A percentile compares a stretch with the other conserved stretches of the same genome.
These are phyloP conservation scores for Acanthamoeba culbertsoni DNA, from an alignment of 208 protist species.

Conservation along the genomic window DNA sequence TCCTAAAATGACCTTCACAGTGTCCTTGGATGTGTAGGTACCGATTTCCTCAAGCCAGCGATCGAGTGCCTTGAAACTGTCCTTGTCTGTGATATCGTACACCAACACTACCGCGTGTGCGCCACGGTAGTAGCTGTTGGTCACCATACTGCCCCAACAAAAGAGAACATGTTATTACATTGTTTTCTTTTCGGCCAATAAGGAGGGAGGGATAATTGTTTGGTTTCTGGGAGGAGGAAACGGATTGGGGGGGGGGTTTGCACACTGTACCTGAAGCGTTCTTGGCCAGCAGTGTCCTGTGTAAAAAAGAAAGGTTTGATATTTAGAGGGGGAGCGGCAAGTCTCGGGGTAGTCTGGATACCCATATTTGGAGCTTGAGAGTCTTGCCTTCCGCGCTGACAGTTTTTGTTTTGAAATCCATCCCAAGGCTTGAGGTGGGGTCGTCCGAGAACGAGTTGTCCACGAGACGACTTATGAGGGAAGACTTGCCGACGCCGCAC, in stretches of 20 bases:
- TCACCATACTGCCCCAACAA: not conserved
- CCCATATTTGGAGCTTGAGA: constrained; percentile 96
- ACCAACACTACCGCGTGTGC: not conserved
- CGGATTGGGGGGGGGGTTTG: too few species aligned
- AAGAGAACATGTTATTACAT: not conserved
- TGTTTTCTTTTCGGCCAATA: not conserved
- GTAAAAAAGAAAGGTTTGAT: not conserved
- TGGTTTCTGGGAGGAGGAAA: not conserved
- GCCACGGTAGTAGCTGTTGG: not conserved
- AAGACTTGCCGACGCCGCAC: not conserved
- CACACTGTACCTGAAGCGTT: constrained; percentile 79
- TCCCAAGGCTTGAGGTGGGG: constrained; percentile 98
- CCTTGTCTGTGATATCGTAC: not conserved
- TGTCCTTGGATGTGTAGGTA: not conserved
- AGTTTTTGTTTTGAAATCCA: constrained; percentile 96
- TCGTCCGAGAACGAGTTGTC: constrained; percentile 82
- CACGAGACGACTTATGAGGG: not conserved
- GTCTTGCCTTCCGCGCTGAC: constrained; percentile 96
- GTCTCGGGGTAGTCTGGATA: too few species aligned
- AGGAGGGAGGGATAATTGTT: not conserved
- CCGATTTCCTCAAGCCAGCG: not conserved
- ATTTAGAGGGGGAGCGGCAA: not conserved
- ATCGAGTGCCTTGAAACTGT: constrained; percentile 30
- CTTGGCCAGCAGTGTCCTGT: constrained; percentile 89
- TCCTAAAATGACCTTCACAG: not conserved